Conservation (phyloP, 148 eudicot genomes). For the Arctostaphylos glauca region DNA sequence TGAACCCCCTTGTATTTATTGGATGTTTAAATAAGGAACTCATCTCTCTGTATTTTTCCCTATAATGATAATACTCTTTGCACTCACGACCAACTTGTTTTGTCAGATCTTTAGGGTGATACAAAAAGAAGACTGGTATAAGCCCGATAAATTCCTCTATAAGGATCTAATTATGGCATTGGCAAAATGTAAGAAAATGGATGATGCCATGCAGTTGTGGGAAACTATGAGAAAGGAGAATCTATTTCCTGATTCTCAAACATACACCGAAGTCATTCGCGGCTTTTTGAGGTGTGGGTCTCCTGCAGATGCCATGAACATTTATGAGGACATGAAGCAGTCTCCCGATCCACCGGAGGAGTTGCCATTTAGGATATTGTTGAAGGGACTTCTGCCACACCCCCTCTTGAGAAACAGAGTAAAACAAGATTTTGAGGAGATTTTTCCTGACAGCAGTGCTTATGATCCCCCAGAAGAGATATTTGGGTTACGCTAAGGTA, state of each 20-base stretch:
- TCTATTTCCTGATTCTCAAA: constrained; percentile 80
- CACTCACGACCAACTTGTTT: background rate
- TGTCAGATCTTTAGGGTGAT: constrained; percentile 71
- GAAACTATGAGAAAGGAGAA: constrained; percentile 77
- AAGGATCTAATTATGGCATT: constrained; percentile 86
- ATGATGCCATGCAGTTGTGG: constrained; percentile 76
- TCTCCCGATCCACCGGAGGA: constrained; percentile 94
- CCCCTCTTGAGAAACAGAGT: constrained; percentile 92
- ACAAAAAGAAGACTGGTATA: constrained; percentile 86
- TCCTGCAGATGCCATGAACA: constrained; percentile 95
- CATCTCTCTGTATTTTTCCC: background rate
- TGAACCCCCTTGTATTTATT: background rate
- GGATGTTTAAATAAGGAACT: background rate
- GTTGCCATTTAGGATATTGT: constrained; percentile 74
- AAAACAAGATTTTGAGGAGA: constrained; percentile 86
- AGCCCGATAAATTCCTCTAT: constrained; percentile 74
- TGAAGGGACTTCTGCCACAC: constrained; percentile 95
- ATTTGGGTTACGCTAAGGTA: constrained; percentile 80
- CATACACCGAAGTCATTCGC: constrained; percentile 81
- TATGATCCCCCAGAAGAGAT: constrained; percentile 98
- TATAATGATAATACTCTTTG: background rate
- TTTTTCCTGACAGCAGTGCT: constrained; percentile 77
- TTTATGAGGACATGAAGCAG: constrained; percentile 92
- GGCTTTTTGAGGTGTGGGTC: constrained; percentile 85
- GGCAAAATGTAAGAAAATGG: constrained; percentile 71